Conservation (phyloP, 2,329 filamentous ascomycete genomes). For the Penicillium griseofulvum region DNA sequence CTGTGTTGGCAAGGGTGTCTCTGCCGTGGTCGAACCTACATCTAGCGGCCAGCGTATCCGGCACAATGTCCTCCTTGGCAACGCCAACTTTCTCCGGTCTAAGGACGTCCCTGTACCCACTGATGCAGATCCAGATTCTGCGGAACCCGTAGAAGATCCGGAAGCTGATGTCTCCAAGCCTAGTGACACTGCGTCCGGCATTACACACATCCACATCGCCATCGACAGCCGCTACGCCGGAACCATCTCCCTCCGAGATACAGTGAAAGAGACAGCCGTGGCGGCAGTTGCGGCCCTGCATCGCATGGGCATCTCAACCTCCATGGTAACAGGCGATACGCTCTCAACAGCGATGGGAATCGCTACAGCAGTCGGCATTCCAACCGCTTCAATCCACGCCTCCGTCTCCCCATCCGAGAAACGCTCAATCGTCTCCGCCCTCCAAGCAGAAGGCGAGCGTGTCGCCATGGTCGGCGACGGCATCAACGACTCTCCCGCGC, state of each 20-base stretch:
- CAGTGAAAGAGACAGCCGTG: slow-evolving; percentile 81
- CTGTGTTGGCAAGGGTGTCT: slow-evolving; percentile 79
- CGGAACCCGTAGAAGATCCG: slow-evolving; percentile 17
- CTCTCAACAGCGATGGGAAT: slow-evolving; percentile 79
- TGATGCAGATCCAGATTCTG: slow-evolving; percentile 37
- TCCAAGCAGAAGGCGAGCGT: slow-evolving; percentile 71
- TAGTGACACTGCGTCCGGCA: slow-evolving; percentile 57
- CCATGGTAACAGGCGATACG: slow-evolving; percentile 93
- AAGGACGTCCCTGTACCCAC: slow-evolving; percentile 59
- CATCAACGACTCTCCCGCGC: slow-evolving; percentile 95
- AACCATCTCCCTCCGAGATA: slow-evolving; percentile 80
- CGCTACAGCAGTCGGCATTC: slow-evolving; percentile 77
- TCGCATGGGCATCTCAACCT: slow-evolving; percentile 79
- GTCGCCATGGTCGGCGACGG: slow-evolving; percentile 98
- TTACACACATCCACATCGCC: slow-evolving; percentile 87
- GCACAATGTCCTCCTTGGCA: slow-evolving; percentile 81
- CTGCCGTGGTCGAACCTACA: slow-evolving; percentile 75
- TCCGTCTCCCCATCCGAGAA: slow-evolving; percentile 91
- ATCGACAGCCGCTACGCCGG: slow-evolving; percentile 81
- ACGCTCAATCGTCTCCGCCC: slow-evolving; percentile 73
- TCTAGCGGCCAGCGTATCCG: slow-evolving; percentile 64
- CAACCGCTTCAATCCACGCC: slow-evolving; percentile 71
- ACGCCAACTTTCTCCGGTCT: slow-evolving; percentile 70
- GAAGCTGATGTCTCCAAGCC: slow-evolving; percentile 32
- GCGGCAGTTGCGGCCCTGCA: slow-evolving; percentile 79